Percentiles rank a stretch among this genome's conserved stretches.
Evolutionary conservation across 2,329 filamentous ascomycete species (phyloP).

Genomic region (Helicocarpus griseus): DNA sequence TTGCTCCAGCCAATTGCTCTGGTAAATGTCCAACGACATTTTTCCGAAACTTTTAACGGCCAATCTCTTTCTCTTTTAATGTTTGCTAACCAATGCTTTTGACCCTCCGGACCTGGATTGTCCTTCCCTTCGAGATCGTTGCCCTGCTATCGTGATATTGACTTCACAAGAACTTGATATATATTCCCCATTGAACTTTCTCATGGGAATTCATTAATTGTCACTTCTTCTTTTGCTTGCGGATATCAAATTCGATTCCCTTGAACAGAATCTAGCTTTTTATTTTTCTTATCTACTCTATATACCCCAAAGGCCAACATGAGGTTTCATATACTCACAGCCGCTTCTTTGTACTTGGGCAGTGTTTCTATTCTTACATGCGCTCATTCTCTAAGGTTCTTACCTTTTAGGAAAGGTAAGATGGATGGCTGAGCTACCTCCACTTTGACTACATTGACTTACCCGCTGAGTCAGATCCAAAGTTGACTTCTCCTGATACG

Average conservation of each 20-base stretch:
- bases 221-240: too few species aligned
- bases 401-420: slow-evolving; percentile 9
- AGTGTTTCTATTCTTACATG: not conserved
- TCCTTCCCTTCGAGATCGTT: too few species aligned
- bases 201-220: not conserved
- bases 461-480: slow-evolving; percentile 1
- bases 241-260: too few species aligned
- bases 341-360: not conserved
- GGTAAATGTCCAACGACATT: not conserved
- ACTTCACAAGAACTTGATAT: not conserved
- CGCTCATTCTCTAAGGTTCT: slow-evolving; percentile 6
- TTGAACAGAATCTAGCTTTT: not conserved
- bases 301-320: not conserved
- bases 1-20: not conserved
- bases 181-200: not conserved
- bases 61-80: not conserved
- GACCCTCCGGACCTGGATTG: not conserved
- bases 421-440: not conserved
- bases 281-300: not conserved
- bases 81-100: not conserved
- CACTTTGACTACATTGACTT: slow-evolving; percentile 2
- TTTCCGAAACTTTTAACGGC: not conserved
- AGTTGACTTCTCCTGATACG: not conserved
- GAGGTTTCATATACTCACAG: not conserved
- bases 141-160: not conserved